phyloP scores from a whole-genome alignment of 768 basidiomycete genomes.

The Suillus subalutaceus region DNA sequence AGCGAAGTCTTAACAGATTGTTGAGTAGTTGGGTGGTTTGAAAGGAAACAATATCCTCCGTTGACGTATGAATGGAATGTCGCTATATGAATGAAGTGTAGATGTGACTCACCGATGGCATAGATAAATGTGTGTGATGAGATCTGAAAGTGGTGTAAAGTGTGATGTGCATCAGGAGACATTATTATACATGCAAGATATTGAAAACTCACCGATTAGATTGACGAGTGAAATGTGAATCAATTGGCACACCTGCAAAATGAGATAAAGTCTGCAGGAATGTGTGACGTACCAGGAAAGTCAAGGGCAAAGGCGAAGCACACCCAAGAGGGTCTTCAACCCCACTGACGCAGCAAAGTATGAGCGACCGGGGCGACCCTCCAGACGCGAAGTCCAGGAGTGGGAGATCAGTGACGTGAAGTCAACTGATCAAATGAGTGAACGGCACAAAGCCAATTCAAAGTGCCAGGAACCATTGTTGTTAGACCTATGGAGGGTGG shows the following conservation, averaged over 20 bases:
- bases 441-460: background rate
- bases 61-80: background rate
- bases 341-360: background rate
- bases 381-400: background rate
- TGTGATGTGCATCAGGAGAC: background rate
- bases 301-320: background rate
- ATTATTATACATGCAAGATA: background rate
- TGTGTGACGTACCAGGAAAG: background rate
- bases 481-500: background rate
- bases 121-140: background rate
- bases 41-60: background rate
- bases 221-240: background rate
- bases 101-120: background rate
- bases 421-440: slow-evolving; percentile 1
- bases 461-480: background rate
- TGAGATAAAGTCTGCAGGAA: background rate
- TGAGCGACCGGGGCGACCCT: background rate
- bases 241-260: background rate
- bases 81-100: background rate
- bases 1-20: too few species aligned
- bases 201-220: background rate
- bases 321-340: slow-evolving; percentile 1
- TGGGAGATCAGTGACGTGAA: background rate
- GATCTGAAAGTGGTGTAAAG: background rate
- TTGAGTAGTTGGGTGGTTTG: too few species aligned